Base-by-base conservation (phyloP, 192 early-diverging fungal genomes). In the Irineochytrium annulatum region DNA sequence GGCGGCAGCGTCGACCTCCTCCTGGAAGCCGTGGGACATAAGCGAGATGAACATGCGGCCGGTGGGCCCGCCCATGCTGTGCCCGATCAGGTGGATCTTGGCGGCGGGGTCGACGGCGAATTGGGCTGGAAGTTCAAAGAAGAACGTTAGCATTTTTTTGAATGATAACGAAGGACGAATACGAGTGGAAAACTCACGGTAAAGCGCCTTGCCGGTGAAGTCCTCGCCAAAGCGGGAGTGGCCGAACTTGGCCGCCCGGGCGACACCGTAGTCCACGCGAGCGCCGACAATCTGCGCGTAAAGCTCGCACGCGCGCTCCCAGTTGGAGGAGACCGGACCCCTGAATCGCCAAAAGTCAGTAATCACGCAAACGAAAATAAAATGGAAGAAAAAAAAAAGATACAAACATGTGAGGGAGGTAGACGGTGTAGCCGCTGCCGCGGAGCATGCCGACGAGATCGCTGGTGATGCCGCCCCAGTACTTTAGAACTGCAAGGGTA, bases 261-360 rank as follows among this genome's bases (percentile, higher is more conserved):
- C 66, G 3, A 62, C n/a, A 19, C 66, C 66, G 32, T 68, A 68
- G 43, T 68, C 66, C 0, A 60, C 60, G 19, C 33, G 16, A 1
- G 34, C 13, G 11, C 66, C 66, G 26, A 37, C 54, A 28, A 68
- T 39, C 34, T 68, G 66, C 26, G 66, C 66, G 52, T 55, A 68
- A 5, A 60, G 51, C 35, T 68, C 66, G 52, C 66, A 68, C 1
- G 66, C 66, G 59, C 66, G 66, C 45, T 62, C 59, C 66, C 66
- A 68, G 52, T 63, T 63, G 22, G 56, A 60, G 4, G 63, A 65
- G 16, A 65, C 16, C n/a, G 63, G 56, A 2, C 63, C 63, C 39
- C 55, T 60, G 22, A n/a, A n/a, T n/a, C n/a, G n/a, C n/a, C n/a
- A n/a, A 14, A 22, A 52, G 27, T 24, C 22, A 52, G 22, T 52